Evolutionary conservation across 768 basidiomycete species (phyloP).

Genomic region (Mycena indigotica): DNA sequence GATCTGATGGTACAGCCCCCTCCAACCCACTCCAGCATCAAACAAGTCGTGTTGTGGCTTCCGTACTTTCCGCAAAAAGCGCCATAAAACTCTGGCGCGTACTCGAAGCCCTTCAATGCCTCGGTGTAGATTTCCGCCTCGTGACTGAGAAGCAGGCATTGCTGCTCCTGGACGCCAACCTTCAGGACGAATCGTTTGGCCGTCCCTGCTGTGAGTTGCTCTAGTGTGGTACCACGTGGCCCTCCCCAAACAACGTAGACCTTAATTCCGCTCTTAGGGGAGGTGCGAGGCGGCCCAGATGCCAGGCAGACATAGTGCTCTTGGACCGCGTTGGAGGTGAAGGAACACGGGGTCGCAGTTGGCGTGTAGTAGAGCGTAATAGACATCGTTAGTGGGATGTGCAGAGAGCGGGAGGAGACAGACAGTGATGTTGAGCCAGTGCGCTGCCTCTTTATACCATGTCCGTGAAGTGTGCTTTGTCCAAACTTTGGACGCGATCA

Average conservation of each 20-base stretch:
- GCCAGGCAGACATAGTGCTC: not conserved
- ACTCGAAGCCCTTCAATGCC: conserved; percentile 2
- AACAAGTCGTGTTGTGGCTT: conserved; percentile 2
- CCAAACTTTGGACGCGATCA: not conserved
- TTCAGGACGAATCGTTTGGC: conserved; percentile 6
- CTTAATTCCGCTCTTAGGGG: not conserved
- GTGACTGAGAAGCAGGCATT: conserved; percentile 8
- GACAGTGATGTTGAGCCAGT: no score
- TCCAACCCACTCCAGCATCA: conserved; percentile 15
- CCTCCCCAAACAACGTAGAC: not conserved
- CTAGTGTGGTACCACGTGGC: not conserved
- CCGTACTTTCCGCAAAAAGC: conserved; percentile 7
- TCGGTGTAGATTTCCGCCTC: conserved; percentile 10
- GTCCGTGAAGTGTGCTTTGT: not conserved
- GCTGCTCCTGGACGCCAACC: conserved; percentile 1
- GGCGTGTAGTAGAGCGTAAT: not conserved
- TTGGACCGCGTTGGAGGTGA: not conserved
- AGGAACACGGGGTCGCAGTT: not conserved
- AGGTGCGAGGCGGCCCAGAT: not conserved
- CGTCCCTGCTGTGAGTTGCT: no score
- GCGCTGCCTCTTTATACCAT: not conserved
- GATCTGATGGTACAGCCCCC: not conserved
- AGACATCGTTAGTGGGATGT: not conserved
- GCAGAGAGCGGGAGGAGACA: no score
- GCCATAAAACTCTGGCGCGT: conserved; percentile 13